These are phyloP conservation scores for Verruconis gallopava DNA, from an alignment of 2,329 filamentous ascomycete genomes.

Conservation along the genomic window DNA sequence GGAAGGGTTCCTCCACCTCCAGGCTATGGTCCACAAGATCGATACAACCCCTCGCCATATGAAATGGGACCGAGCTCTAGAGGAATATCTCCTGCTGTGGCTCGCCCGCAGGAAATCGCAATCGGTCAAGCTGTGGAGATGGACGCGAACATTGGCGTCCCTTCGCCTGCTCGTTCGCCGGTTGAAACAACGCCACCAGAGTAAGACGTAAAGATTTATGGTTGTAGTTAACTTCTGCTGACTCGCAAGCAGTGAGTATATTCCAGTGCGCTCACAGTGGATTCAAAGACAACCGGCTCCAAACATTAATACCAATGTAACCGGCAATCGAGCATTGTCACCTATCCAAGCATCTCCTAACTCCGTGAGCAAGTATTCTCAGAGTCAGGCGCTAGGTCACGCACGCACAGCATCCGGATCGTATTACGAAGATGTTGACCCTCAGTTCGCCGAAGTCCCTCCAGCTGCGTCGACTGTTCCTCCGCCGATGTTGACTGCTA, in stretches of 20 bases:
- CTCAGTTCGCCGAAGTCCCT: slow-evolving; percentile 55
- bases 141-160: slow-evolving; percentile 53
- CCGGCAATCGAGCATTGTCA: slow-evolving; percentile 18
- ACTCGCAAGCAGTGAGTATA: slow-evolving; percentile 20
- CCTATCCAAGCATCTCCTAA: slow-evolving; percentile 25
- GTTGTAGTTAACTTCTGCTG: slow-evolving; percentile 8
- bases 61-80: slow-evolving; percentile 23
- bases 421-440: slow-evolving; percentile 92
- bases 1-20: slow-evolving; percentile 16
- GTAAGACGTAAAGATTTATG: slow-evolving; percentile 16
- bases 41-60: slow-evolving; percentile 29
- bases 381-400: slow-evolving; percentile 19
- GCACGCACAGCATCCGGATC: slow-evolving; percentile 17
- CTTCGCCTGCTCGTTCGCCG: slow-evolving; percentile 21
- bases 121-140: slow-evolving; percentile 65
- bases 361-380: slow-evolving; percentile 12
- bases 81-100: slow-evolving; percentile 29
- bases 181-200: slow-evolving; percentile 1
- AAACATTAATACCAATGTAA: slow-evolving; percentile 7
- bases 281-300: slow-evolving; percentile 16
- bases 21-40: slow-evolving; percentile 22
- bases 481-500: slow-evolving; percentile 3
- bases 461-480: slow-evolving; percentile 17
- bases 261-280: slow-evolving; percentile 36
- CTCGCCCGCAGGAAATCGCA: slow-evolving; percentile 10